Base-by-base conservation (phyloP, 345 rosid species). In the Punica granatum region DNA sequence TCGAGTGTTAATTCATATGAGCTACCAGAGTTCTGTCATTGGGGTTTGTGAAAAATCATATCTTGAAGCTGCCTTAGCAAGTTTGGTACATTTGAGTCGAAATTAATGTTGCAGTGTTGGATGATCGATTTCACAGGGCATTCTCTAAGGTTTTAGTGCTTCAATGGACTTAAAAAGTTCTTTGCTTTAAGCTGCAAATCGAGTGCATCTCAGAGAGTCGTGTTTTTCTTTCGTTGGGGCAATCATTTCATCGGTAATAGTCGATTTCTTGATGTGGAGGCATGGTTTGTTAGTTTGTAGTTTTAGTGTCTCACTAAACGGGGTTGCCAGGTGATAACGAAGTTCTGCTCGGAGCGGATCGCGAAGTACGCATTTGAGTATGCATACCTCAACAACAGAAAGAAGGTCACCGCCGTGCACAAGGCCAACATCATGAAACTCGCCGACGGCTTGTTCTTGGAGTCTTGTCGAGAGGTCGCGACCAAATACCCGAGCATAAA, bases 401-500 rank as follows among this genome's bases (percentile, higher is more conserved):
- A 91, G 88, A 86, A 81, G 77, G 96, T 91, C 79, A 89, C 89
- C 14, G 98, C 99, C 32, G 96, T 94, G 66, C 99, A 94, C 71
- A 94, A 94, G 75, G 99, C 99, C 46, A 94, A 92, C 72, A 92
- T 92, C 66, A 92, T 92, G 98, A 90, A 92, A 84, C 92, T 90
- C 6, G 96, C 97, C 25, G 99, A 94, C 82, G 99, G 99, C 25
- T 80, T 91, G 65, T 94, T 94, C 83, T 77, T 94, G 35, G 98
- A 94, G 70, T 94, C 98, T 44, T 94, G 99, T 69, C 84, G 95
- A 70, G 98, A 91, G 74, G 91, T 91, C 68, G 92, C 98, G 11
- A 81, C 86, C 49, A 78, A 79, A 10, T 94, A 94, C 74, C 86
- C 96, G 3, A 90, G 92, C 43, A 94, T 94, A 71, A 80, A 82